Percentiles rank a stretch among this genome's conserved stretches.
Evolutionary conservation across 352 stramenopile species (phyloP).

Genomic region (Globisporangium solare): DNA sequence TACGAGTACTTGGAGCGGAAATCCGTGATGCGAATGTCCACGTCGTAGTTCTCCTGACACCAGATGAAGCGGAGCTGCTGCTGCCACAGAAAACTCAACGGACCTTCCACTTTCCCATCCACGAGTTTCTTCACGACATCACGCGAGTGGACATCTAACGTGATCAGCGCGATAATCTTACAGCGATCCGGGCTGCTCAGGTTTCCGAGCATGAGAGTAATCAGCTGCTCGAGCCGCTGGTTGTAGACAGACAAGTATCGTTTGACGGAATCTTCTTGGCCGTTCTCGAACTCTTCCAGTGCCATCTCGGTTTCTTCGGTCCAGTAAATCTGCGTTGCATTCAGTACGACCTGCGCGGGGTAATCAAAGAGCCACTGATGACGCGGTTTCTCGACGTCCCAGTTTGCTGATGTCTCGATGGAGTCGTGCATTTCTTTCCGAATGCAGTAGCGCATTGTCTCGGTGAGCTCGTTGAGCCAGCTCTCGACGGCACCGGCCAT

Average conservation of each 20-base stretch:
- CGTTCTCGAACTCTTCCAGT: slow-evolving; percentile 85
- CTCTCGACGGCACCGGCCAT: slow-evolving; percentile 83
- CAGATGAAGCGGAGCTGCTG: slow-evolving; percentile 88
- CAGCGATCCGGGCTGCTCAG: slow-evolving; percentile 87
- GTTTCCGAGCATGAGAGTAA: slow-evolving; percentile 89
- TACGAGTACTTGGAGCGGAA: slow-evolving; percentile 94
- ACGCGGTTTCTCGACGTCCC: slow-evolving; percentile 94
- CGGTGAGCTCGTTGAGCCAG: slow-evolving; percentile 85
- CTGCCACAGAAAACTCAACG: slow-evolving; percentile 85
- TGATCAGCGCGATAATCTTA: slow-evolving; percentile 96
- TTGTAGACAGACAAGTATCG: slow-evolving; percentile 79
- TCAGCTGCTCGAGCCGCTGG: slow-evolving; percentile 87
- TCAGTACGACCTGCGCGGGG: slow-evolving; percentile 87
- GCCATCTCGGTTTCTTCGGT: slow-evolving; percentile 95
- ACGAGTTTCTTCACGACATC: slow-evolving; percentile 91
- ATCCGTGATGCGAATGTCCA: slow-evolving; percentile 96
- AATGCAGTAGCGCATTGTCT: slow-evolving; percentile 81
- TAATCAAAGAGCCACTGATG: slow-evolving; percentile 98
- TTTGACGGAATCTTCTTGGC: slow-evolving; percentile 85
- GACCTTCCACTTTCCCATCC: slow-evolving; percentile 86
- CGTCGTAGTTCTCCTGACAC: slow-evolving; percentile 92
- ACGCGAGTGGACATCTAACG: slow-evolving; percentile 93
- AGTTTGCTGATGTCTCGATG: slow-evolving; percentile 83
- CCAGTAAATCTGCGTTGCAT: slow-evolving; percentile 92
- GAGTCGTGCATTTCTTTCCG: slow-evolving; percentile 86